Evolutionary conservation across 2,329 filamentous ascomycete genomes (phyloP).

Genomic region (Phaeosphaeriaceae sp.): DNA sequence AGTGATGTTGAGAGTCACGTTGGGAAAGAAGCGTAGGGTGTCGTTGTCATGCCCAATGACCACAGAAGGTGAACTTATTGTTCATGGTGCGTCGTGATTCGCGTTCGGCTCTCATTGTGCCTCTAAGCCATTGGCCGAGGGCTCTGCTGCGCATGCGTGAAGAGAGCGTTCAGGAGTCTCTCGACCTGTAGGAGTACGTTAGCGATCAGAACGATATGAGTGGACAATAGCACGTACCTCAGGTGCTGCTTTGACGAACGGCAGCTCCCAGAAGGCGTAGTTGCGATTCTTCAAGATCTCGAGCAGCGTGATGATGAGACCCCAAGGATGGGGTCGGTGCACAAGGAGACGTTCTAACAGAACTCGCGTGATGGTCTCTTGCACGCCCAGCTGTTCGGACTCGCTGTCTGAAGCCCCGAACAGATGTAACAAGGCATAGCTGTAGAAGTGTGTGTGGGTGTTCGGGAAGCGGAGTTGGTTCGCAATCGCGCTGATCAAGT

Average conservation of each 20-base stretch:
- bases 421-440: slow-evolving; percentile 80
- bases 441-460: slow-evolving; percentile 91
- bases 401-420: slow-evolving; percentile 71
- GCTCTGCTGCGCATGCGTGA: slow-evolving; percentile 57
- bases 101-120: background rate
- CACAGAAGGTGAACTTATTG: background rate
- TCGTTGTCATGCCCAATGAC: slow-evolving; percentile 14
- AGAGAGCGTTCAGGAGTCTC: slow-evolving; percentile 55
- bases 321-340: slow-evolving; percentile 95
- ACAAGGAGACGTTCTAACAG: slow-evolving; percentile 87
- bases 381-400: slow-evolving; percentile 74
- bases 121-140: slow-evolving; percentile 48
- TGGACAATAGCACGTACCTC: slow-evolving; percentile 62
- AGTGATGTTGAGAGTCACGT: slow-evolving; percentile 24
- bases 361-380: slow-evolving; percentile 89
- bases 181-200: slow-evolving; percentile 48
- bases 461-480: slow-evolving; percentile 94
- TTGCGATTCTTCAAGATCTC: slow-evolving; percentile 92
- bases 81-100: background rate
- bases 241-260: slow-evolving; percentile 87
- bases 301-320: slow-evolving; percentile 83
- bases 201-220: background rate
- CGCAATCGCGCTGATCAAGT: slow-evolving; percentile 81
- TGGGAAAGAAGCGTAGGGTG: slow-evolving; percentile 19
- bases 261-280: slow-evolving; percentile 90